These are phyloP conservation scores for Arthroderma sp. DNA, from an alignment of 2,329 filamentous ascomycete species.

Conservation along the genomic window DNA sequence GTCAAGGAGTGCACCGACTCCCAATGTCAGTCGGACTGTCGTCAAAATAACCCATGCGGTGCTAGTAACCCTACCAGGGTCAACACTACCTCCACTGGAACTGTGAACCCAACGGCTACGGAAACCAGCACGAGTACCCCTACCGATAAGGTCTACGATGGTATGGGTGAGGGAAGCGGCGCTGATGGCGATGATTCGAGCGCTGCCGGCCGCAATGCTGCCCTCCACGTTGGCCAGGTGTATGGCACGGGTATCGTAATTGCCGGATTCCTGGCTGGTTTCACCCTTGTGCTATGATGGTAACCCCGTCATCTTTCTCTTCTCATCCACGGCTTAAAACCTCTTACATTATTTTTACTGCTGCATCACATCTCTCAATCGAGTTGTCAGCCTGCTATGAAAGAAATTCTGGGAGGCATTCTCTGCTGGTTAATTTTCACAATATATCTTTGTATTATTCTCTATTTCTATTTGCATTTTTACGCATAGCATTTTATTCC, in stretches of 20 bases:
- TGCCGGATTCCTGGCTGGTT: constrained; percentile 44
- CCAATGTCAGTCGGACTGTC: constrained; percentile 39
- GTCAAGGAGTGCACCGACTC: constrained; percentile 38
- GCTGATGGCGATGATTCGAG: constrained; percentile 21
- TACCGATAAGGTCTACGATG: constrained; percentile 30
- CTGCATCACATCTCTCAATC: too few relatives aligned
- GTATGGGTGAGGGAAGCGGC: constrained; percentile 28
- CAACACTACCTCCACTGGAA: constrained; percentile 36
- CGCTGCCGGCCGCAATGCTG: constrained; percentile 21
- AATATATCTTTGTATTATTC: too few relatives aligned
- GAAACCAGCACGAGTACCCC: constrained; percentile 22
- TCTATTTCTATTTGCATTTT: too few relatives aligned
- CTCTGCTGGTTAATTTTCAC: too few relatives aligned
- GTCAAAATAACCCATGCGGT: constrained; percentile 45
- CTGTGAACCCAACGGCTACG: constrained; percentile 23
- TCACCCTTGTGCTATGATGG: constrained; percentile 39
- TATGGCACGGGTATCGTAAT: constrained; percentile 44
- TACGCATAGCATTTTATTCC: too few relatives aligned
- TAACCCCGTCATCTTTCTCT: constrained; percentile 7
- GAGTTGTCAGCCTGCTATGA: too few relatives aligned
- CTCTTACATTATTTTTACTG: too few relatives aligned
- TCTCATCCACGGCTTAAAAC: constrained; percentile 24
- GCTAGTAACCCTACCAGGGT: constrained; percentile 43
- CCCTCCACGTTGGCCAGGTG: constrained; percentile 40
- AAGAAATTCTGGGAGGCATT: too few relatives aligned